Conservation (phyloP, 768 basidiomycete species). For the Paxillus involutus region DNA sequence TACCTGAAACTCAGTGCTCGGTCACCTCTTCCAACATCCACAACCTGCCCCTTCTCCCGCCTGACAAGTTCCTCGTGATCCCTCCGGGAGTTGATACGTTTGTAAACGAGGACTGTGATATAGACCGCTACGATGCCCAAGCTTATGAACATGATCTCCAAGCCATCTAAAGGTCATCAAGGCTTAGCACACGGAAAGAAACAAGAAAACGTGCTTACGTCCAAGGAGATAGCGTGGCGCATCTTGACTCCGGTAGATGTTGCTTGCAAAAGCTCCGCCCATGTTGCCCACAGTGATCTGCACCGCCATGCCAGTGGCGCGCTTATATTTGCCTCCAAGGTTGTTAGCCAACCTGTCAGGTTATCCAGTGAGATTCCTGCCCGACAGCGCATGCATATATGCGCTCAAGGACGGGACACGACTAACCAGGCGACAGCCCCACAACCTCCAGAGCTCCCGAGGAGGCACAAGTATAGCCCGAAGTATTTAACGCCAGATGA, state of each 20-base stretch:
- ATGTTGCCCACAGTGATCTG: slow-evolving; percentile 57
- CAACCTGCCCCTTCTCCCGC: not conserved
- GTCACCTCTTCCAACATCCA: slow-evolving; percentile 25
- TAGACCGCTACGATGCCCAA: slow-evolving; percentile 58
- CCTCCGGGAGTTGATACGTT: slow-evolving; percentile 52
- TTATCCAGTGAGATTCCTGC: too few species aligned
- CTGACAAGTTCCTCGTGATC: slow-evolving; percentile 28
- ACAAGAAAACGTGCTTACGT: slow-evolving; percentile 38
- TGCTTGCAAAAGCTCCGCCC: slow-evolving; percentile 61
- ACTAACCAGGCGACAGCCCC: slow-evolving; percentile 61
- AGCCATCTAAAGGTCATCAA: slow-evolving; percentile 40
- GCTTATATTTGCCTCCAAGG: slow-evolving; percentile 68
- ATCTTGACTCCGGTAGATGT: slow-evolving; percentile 60
- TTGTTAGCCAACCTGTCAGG: slow-evolving; percentile 49
- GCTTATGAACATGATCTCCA: slow-evolving; percentile 68
- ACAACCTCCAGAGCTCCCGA: slow-evolving; percentile 63
- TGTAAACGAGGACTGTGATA: slow-evolving; percentile 46
- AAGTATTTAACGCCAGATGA: slow-evolving; percentile 63
- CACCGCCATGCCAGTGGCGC: slow-evolving; percentile 64
- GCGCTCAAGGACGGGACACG: not conserved
- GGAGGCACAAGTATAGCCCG: slow-evolving; percentile 67
- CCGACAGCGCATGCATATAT: too few species aligned
- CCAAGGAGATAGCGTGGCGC: slow-evolving; percentile 61
- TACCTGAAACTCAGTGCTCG: slow-evolving; percentile 60
- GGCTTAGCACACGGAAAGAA: not conserved